Percentiles rank a stretch among this genome's conserved stretches.
phyloP scores from a whole-genome alignment of 805 yeast species.

The Yarrowia sp. region DNA sequence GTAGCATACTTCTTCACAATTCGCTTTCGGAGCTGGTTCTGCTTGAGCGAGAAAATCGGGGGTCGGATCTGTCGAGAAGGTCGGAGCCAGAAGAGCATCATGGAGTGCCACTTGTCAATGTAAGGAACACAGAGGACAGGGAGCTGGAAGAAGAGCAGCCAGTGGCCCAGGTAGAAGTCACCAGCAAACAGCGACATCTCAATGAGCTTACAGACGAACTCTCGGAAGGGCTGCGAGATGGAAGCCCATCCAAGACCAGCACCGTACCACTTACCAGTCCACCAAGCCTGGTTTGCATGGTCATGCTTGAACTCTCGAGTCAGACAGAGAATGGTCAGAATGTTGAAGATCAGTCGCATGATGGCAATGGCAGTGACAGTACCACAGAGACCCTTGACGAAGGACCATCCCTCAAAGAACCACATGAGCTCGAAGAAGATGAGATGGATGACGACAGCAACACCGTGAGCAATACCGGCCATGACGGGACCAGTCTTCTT shows the following conservation, averaged over 20 bases:
- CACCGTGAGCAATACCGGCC: constrained; percentile 95
- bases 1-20: constrained; percentile 93
- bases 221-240: constrained; percentile 93
- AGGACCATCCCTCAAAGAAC: constrained; percentile 92
- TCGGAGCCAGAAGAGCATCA: constrained; percentile 97
- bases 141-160: constrained; percentile 80
- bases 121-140: constrained; percentile 84
- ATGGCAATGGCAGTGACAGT: constrained; percentile 76
- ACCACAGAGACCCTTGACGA: constrained; percentile 84
- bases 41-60: constrained; percentile 94
- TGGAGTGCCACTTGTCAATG: constrained; percentile 96
- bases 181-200: constrained; percentile 96
- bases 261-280: constrained; percentile 99
- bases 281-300: constrained; percentile 95
- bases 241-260: constrained; percentile 91
- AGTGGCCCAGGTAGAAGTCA: constrained; percentile 91
- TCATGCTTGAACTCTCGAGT: constrained; percentile 97
- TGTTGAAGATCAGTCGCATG: constrained; percentile 84
- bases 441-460: constrained; percentile 84
- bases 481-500: constrained; percentile 93
- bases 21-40: constrained; percentile 93
- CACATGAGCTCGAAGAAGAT: constrained; percentile 92
- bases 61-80: constrained; percentile 97
- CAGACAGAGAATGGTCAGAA: constrained; percentile 70
- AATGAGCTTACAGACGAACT: constrained; percentile 87